Conservation (phyloP, 2,329 filamentous ascomycete species). For the Fusarium sp. region DNA sequence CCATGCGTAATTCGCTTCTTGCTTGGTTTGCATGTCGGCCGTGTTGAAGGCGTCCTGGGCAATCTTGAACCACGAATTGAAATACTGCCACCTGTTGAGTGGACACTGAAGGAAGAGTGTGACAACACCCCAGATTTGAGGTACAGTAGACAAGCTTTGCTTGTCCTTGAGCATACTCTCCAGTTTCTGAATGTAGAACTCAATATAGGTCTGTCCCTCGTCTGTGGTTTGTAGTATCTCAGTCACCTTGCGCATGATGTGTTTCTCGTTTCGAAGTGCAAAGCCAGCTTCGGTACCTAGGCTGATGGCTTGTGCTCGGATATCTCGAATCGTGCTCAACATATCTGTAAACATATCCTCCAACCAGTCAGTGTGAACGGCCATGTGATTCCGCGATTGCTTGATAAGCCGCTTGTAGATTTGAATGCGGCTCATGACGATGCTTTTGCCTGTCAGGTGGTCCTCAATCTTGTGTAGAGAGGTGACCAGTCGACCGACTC, state of each 20-base stretch:
- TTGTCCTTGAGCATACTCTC: constrained; percentile 74
- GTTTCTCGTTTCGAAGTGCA: constrained; percentile 74
- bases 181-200: constrained; percentile 75
- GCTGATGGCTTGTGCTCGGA: constrained; percentile 77
- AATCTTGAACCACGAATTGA: constrained; percentile 79
- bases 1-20: constrained; percentile 87
- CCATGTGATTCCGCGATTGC: constrained; percentile 77
- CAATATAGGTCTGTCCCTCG: constrained; percentile 71
- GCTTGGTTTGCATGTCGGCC: constrained; percentile 74
- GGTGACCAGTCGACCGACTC: constrained; percentile 76
- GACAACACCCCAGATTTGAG: constrained; percentile 89
- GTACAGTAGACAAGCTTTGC: constrained; percentile 67
- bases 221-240: constrained; percentile 67
- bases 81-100: constrained; percentile 76
- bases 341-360: constrained; percentile 84
- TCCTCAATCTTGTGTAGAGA: constrained; percentile 78
- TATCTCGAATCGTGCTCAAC: constrained; percentile 81
- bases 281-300: constrained; percentile 78
- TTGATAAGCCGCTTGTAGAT: constrained; percentile 83
- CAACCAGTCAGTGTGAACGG: constrained; percentile 80
- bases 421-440: constrained; percentile 78
- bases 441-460: constrained; percentile 81
- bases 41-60: constrained; percentile 88
- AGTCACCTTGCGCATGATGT: constrained; percentile 72
- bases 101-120: constrained; percentile 79